Percentiles rank a stretch among this genome's conserved stretches.
phyloP scores from a whole-genome alignment of 208 protist species.

The Phytomonas sp. region DNA sequence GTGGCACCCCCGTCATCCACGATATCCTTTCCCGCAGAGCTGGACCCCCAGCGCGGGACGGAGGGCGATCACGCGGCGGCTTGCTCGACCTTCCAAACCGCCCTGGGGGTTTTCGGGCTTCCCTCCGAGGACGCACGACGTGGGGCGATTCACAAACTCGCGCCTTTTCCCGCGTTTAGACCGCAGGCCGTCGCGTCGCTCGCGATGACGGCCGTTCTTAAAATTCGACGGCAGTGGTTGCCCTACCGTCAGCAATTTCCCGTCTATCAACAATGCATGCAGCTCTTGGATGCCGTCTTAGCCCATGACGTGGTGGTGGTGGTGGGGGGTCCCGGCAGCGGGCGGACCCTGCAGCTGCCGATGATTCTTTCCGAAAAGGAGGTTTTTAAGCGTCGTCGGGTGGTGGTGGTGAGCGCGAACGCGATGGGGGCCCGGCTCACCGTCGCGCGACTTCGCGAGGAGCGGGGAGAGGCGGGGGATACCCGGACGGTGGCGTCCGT shows the following conservation, averaged over 20 bases:
- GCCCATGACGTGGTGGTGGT: conserved; percentile 51
- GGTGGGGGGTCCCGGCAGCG: conserved; percentile 43
- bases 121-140: neutral
- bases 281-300: conserved; percentile 60
- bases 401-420: conserved; percentile 64
- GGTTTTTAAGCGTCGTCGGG: conserved; percentile 58
- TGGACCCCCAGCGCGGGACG: neutral
- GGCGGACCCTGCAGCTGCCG: conserved; percentile 69
- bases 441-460: conserved; percentile 62
- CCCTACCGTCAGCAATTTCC: conserved; percentile 77
- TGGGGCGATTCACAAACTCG: conserved; percentile 21
- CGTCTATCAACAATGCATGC: conserved; percentile 62
- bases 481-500: conserved; percentile 40
- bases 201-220: conserved; percentile 74
- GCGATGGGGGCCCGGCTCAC: conserved; percentile 47
- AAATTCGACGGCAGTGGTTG: conserved; percentile 70
- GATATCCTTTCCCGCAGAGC: neutral
- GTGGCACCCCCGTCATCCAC: conserved; percentile 1
- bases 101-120: conserved; percentile 13
- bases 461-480: conserved; percentile 66
- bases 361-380: conserved; percentile 81
- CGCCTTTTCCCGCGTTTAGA: conserved; percentile 57
- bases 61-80: conserved; percentile 3
- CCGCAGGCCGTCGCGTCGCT: conserved; percentile 26
- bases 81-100: neutral